Evolutionary conservation across 23 red algal species (phyloP).

Genomic region (Gracilariopsis chorda): DNA sequence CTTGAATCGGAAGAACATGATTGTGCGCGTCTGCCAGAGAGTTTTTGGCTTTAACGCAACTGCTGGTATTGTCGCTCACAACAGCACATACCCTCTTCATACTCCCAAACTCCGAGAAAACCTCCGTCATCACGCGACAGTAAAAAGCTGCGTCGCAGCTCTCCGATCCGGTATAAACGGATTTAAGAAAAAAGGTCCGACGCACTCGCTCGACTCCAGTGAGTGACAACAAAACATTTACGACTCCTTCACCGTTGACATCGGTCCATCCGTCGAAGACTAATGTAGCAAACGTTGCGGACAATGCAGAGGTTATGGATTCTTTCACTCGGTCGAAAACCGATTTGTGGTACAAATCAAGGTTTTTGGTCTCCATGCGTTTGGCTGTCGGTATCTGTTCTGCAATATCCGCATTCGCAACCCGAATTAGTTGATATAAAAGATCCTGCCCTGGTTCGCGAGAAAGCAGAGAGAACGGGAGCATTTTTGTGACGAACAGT

Average conservation of each 20-base stretch:
- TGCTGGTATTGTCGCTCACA: not conserved
- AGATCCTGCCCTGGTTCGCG: not conserved
- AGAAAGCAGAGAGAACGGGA: not conserved
- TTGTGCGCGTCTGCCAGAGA: not conserved
- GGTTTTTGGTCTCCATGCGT: not conserved
- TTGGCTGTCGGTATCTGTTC: not conserved
- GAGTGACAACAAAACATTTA: not conserved
- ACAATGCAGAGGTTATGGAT: not conserved
- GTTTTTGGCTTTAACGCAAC: not conserved
- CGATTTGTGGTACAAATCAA: not conserved
- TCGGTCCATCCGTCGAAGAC: not conserved
- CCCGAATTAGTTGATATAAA: not conserved
- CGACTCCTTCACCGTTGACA: not conserved
- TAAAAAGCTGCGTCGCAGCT: not conserved
- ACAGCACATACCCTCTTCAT: not conserved
- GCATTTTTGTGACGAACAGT: not conserved
- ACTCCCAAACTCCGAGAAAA: not conserved
- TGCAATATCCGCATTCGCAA: not conserved
- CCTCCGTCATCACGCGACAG: not conserved
- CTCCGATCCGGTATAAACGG: not conserved
- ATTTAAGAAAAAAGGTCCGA: not conserved
- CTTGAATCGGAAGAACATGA: not conserved
- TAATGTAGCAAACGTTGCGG: not conserved
- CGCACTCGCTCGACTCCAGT: not conserved
- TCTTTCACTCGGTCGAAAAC: not conserved